A percentile compares a stretch with the other conserved stretches of the same genome.
These are phyloP conservation scores for Aureobasidium zeae DNA, from an alignment of 2,329 filamentous ascomycete genomes.

Conservation along the genomic window DNA sequence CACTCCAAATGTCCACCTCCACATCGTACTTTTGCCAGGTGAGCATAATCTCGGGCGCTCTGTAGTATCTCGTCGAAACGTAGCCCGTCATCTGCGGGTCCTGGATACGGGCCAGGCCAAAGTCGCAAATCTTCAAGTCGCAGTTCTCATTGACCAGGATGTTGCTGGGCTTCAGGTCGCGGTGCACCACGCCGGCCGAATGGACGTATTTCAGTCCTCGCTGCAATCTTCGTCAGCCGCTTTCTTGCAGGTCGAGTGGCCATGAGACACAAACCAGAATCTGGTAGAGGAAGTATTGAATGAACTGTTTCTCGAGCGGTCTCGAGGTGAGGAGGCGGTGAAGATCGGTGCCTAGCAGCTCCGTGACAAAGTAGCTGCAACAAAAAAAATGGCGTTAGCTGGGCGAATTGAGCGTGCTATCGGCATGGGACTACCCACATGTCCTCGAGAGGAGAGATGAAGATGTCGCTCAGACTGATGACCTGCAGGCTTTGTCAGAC, in stretches of 20 bases:
- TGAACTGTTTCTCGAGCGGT: constrained; percentile 97
- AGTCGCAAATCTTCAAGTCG: constrained; percentile 98
- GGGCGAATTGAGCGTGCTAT: neutral
- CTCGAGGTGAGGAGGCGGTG: constrained; percentile 90
- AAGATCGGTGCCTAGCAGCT: constrained; percentile 91
- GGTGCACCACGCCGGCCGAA: constrained; percentile 93
- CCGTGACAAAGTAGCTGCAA: constrained; percentile 97
- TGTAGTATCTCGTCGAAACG: constrained; percentile 96
- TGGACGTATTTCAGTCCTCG: constrained; percentile 98
- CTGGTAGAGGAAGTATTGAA: constrained; percentile 99
- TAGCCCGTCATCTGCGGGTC: constrained; percentile 99
- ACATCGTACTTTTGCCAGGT: constrained; percentile 99
- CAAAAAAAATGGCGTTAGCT: constrained; percentile 5
- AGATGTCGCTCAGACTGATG: constrained; percentile 97
- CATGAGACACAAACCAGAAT: constrained; percentile 63
- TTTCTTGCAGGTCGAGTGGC: neutral
- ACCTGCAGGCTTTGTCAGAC: constrained; percentile 44
- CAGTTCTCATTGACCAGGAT: constrained; percentile 99
- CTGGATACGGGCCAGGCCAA: constrained; percentile 92
- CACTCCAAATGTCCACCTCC: constrained; percentile 98
- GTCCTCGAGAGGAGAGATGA: constrained; percentile 97
- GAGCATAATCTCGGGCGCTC: constrained; percentile 98
- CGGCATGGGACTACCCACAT: constrained; percentile 52
- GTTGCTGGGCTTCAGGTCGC: constrained; percentile 96
- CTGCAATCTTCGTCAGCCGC: constrained; percentile 38